Conservation (phyloP, 768 basidiomycete species). For the Mrakia gelida region DNA sequence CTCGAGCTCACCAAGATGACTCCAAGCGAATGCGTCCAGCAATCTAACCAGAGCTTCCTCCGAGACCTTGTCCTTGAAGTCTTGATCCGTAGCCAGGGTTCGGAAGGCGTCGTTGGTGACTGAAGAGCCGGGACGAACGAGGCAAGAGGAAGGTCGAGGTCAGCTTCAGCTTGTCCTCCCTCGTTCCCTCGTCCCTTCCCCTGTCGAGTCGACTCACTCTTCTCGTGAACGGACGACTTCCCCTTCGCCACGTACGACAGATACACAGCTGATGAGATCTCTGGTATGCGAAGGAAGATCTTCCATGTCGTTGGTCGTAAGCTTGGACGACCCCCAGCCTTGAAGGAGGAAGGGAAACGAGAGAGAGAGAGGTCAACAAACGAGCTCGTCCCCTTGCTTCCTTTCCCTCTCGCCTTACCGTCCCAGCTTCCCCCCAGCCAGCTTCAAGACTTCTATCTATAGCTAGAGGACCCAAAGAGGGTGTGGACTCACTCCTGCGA, state of each 20-base stretch:
- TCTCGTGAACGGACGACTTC: conserved; percentile 42
- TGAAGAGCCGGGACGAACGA: conserved; percentile 50
- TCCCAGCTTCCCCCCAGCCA: neutral
- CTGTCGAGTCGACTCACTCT: conserved; percentile 38
- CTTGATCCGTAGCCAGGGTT: conserved; percentile 90
- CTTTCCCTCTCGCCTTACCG: neutral
- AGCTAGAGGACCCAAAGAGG: neutral
- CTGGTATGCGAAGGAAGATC: conserved; percentile 76
- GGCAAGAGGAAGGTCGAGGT: neutral
- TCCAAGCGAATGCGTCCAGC: conserved; percentile 98
- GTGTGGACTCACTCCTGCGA: neutral
- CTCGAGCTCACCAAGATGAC: conserved; percentile 64
- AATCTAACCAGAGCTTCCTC: conserved; percentile 95
- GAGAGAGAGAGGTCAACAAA: neutral
- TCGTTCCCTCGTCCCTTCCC: neutral
- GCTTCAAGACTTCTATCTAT: neutral
- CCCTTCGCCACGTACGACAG: conserved; percentile 41
- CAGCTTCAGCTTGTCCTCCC: neutral
- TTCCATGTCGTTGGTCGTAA: conserved; percentile 92
- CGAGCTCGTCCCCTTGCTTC: neutral
- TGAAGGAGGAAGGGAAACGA: neutral
- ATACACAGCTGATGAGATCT: conserved; percentile 62
- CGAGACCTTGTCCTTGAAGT: conserved; percentile 94
- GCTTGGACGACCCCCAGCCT: conserved; percentile 38
- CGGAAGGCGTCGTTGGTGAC: conserved; percentile 45